Base-by-base conservation (phyloP, 2,329 filamentous ascomycete species). In the Trichoderma gracile region DNA sequence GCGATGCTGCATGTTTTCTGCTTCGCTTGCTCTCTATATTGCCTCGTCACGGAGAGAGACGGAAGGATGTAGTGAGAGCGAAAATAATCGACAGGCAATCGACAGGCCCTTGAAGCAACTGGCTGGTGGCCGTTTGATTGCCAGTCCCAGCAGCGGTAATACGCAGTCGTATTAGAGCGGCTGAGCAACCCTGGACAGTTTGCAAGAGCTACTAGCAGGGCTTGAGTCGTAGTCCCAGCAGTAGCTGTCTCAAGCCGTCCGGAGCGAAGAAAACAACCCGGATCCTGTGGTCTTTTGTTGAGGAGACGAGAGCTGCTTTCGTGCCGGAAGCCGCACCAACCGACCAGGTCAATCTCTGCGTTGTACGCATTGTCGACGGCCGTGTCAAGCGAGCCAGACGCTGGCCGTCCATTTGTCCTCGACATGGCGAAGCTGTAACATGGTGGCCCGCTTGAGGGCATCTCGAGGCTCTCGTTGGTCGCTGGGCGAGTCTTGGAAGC, bases 401-500 rank as follows among this genome's bases (percentile, higher is more conserved):
- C 17, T 53, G 42, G 40, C 62, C 62, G 50, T 59, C 54, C 54
- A 64, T 52, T 47, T 45, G 47, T 19, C 27, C 46, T 55, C 40
- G 21, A 27, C 30, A 56, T 45, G 52, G 47, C 43, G 50, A 65
- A 65, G 64, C 64, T 63, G 63, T 54, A 56, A 56, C 64, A 50
- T 56, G 59, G 33, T 55, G 57, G 54, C 43, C 62, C 62, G 23
- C 62, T 14, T 42, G 59, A 62, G 60, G 60, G 45, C 49, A 43
- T 63, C 52, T 49, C 59, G 43, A 45, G 52, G 52, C 52, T 56
- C 60, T 63, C 52, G 60, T 63, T 63, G 54, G 56, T 23, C 42
- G 56, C 49, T 54, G 33, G 27, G n/a, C 54, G 50, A 42, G 63
- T 43, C 30, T 56, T 55, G 46, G 58, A 57, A 63, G 64, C 64